Percentiles rank a stretch among this genome's conserved stretches.
phyloP scores from a whole-genome alignment of 352 stramenopile genomes.

The Globisporangium canariense region DNA sequence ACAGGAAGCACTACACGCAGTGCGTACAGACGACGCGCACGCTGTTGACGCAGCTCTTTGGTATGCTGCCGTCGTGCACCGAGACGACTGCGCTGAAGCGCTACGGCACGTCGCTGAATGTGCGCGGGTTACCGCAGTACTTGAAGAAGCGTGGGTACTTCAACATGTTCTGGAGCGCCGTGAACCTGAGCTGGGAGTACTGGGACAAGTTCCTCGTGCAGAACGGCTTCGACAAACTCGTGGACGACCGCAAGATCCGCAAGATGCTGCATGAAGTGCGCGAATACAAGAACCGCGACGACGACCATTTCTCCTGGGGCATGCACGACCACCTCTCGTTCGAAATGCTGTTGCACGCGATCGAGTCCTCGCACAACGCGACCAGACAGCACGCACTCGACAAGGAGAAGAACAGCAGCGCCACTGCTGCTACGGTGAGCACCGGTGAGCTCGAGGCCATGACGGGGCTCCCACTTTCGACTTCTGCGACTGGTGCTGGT shows the following conservation, averaged over 20 bases:
- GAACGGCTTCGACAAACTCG: conserved; percentile 70
- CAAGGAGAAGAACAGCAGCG: conserved; percentile 8
- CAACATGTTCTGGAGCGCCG: conserved; percentile 70
- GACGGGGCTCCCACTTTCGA: not conserved
- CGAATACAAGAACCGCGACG: conserved; percentile 50
- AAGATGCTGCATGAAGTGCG: conserved; percentile 60
- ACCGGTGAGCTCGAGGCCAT: not conserved
- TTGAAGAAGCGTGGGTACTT: conserved; percentile 65
- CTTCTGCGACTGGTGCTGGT: not conserved
- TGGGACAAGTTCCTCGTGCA: conserved; percentile 62
- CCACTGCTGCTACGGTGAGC: not conserved
- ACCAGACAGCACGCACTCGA: conserved; percentile 11
- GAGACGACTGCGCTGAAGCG: conserved; percentile 62
- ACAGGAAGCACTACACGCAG: conserved; percentile 67
- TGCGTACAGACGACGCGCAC: conserved; percentile 66
- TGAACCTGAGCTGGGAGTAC: conserved; percentile 61
- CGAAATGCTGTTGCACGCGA: conserved; percentile 64
- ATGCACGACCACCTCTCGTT: conserved; percentile 75
- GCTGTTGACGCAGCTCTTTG: conserved; percentile 68
- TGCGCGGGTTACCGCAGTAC: conserved; percentile 59
- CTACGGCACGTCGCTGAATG: conserved; percentile 47
- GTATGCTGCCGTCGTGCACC: conserved; percentile 64
- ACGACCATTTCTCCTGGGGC: conserved; percentile 66
- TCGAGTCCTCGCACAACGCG: conserved; percentile 46
- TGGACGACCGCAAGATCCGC: conserved; percentile 61